phyloP scores from a whole-genome alignment of 2,329 filamentous ascomycete genomes.

The Nothophaeocryptopus gaeumannii region DNA sequence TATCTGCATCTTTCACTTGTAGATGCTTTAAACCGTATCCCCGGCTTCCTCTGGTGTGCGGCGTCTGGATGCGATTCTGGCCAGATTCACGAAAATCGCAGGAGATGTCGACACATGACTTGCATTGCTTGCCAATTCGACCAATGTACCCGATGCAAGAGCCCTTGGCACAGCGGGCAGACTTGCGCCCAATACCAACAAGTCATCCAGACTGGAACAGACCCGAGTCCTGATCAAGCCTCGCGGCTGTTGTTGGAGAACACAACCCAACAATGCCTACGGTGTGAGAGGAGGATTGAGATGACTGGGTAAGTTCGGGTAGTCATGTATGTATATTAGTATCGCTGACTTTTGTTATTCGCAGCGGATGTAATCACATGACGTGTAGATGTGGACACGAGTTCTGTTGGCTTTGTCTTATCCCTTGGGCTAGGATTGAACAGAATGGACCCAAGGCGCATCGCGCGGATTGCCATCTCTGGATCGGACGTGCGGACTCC shows the following conservation, averaged over 20 bases:
- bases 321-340: too few relatives aligned
- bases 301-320: constrained; percentile 18
- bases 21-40: constrained; percentile 11
- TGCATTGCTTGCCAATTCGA: constrained; percentile 23
- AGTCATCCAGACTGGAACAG: constrained; percentile 1
- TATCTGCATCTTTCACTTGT: constrained; percentile 17
- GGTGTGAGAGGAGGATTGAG: constrained; percentile 23
- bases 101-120: constrained; percentile 18
- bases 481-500: not conserved
- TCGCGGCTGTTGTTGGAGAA: constrained; percentile 7
- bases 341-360: constrained; percentile 2
- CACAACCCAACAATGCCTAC: constrained; percentile 24
- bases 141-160: constrained; percentile 24
- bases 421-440: not conserved
- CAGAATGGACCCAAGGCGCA: not conserved
- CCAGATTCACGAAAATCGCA: constrained; percentile 23
- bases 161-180: constrained; percentile 22
- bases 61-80: constrained; percentile 21
- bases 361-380: constrained; percentile 25
- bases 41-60: constrained; percentile 24
- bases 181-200: constrained; percentile 16
- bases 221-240: constrained; percentile 3
- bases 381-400: constrained; percentile 20
- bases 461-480: not conserved
- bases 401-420: constrained; percentile 19